These are phyloP conservation scores for Malassezia brasiliensis DNA, from an alignment of 1,284 basidiomycete species.

Conservation along the genomic window DNA sequence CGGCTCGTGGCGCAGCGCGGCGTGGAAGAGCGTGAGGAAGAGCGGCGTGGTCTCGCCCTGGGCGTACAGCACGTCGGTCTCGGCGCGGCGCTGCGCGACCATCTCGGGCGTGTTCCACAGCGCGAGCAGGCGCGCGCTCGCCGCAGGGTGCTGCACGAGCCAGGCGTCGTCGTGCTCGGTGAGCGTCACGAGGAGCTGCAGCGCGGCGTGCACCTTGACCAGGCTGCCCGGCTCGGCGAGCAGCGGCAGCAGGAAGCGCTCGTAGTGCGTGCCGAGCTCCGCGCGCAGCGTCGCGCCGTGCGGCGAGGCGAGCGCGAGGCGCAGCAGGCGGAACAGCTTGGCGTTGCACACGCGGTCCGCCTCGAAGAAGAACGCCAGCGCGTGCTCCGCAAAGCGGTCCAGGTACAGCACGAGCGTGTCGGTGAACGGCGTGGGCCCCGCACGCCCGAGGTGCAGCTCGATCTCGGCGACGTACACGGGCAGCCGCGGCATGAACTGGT, in stretches of 20 bases:
- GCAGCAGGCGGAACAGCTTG: constrained; percentile 34
- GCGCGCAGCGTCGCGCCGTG: constrained; percentile 31
- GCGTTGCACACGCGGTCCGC: constrained; percentile 58
- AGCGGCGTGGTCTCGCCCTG: constrained; percentile 51
- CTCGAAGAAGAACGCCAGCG: constrained; percentile 69
- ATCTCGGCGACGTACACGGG: constrained; percentile 84
- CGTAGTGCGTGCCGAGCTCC: constrained; percentile 25
- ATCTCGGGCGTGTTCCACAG: constrained; percentile 46
- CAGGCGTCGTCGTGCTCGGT: constrained; percentile 61
- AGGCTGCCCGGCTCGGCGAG: constrained; percentile 27
- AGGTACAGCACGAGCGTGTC: constrained; percentile 84
- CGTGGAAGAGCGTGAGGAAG: constrained; percentile 58
- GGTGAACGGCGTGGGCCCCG: constrained; percentile 81
- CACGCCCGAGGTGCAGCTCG: constrained; percentile 81
- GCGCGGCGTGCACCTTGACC: constrained; percentile 46
- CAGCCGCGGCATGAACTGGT: constrained; percentile 79
- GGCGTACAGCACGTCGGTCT: constrained; percentile 24
- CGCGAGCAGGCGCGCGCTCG: constrained; percentile 44
- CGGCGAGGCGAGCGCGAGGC: constrained; percentile 34
- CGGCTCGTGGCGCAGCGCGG: constrained; percentile 55
- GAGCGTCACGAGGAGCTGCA: constrained; percentile 70
- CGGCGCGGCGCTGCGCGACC: constrained; percentile 27
- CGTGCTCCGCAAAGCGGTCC: constrained; percentile 76
- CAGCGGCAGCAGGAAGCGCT: constrained; percentile 29
- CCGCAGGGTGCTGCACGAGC: constrained; percentile 52